These are phyloP conservation scores for Aspergillus puulaauensis DNA, from an alignment of 2,329 filamentous ascomycete species.

Conservation along the genomic window DNA sequence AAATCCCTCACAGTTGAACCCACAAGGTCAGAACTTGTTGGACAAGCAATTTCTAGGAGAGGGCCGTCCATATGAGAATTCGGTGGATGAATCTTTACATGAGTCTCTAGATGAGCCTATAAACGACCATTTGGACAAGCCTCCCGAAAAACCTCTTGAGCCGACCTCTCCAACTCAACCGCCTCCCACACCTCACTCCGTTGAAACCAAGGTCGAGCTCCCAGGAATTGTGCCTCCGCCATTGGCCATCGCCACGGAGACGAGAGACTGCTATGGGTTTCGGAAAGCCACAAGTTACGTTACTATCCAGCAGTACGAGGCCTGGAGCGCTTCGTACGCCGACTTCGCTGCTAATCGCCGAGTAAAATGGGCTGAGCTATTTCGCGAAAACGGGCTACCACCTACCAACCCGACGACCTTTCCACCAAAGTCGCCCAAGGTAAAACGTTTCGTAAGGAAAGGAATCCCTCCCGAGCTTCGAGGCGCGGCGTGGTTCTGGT, in stretches of 20 bases:
- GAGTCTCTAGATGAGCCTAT: background rate
- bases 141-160: background rate
- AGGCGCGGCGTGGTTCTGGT: slow-evolving; percentile 96
- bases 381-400: slow-evolving; percentile 73
- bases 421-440: slow-evolving; percentile 74
- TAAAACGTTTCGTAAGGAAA: slow-evolving; percentile 88
- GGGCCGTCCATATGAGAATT: slow-evolving; percentile 1
- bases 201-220: slow-evolving; percentile 29
- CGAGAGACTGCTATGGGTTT: slow-evolving; percentile 85
- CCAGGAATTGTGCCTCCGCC: slow-evolving; percentile 41
- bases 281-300: slow-evolving; percentile 83
- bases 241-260: slow-evolving; percentile 29
- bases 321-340: slow-evolving; percentile 74
- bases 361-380: slow-evolving; percentile 77
- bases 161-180: background rate
- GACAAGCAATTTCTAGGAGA: slow-evolving; percentile 18
- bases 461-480: slow-evolving; percentile 92
- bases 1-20: slow-evolving; percentile 3
- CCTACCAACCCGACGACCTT: slow-evolving; percentile 73
- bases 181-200: background rate
- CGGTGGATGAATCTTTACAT: background rate
- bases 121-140: too few species aligned
- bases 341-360: slow-evolving; percentile 71
- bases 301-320: slow-evolving; percentile 72
- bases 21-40: slow-evolving; percentile 12